These are phyloP conservation scores for Aspergillus udagawae DNA, from an alignment of 2,329 filamentous ascomycete species.

Conservation along the genomic window DNA sequence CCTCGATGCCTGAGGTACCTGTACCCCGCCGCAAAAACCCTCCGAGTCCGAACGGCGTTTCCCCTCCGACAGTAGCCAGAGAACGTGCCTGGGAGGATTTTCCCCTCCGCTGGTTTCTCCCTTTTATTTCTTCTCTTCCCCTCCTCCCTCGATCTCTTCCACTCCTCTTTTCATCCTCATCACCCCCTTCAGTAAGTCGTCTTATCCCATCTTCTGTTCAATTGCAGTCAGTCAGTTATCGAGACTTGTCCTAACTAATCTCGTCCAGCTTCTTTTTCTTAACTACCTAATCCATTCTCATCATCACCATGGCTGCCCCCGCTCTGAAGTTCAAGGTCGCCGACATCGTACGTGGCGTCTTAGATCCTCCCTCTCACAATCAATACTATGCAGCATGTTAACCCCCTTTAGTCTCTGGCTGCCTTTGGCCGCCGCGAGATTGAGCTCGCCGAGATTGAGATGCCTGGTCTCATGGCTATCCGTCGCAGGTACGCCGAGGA, in stretches of 20 bases:
- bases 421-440: conserved; percentile 99
- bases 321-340: conserved; percentile 97
- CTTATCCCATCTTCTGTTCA: conserved; percentile 9
- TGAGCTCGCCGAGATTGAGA: conserved; percentile 91
- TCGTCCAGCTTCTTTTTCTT: conserved; percentile 6
- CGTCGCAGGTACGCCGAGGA: conserved; percentile 85
- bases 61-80: too few relatives aligned
- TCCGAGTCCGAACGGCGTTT: neutral
- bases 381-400: neutral
- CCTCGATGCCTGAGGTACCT: neutral
- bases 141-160: conserved; percentile 11
- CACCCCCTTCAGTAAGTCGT: conserved; percentile 3
- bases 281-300: conserved; percentile 6
- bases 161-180: conserved; percentile 13
- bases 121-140: neutral
- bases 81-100: neutral
- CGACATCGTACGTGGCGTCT: conserved; percentile 63
- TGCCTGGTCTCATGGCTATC: conserved; percentile 97
- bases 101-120: neutral
- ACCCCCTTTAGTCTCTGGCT: conserved; percentile 63
- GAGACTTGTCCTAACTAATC: neutral
- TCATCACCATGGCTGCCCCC: conserved; percentile 61
- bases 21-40: neutral
- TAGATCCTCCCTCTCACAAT: neutral
- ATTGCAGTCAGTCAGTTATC: conserved; percentile 1